phyloP scores from a whole-genome alignment of 2,329 filamentous ascomycete genomes.

The Diaporthe humulicola region DNA sequence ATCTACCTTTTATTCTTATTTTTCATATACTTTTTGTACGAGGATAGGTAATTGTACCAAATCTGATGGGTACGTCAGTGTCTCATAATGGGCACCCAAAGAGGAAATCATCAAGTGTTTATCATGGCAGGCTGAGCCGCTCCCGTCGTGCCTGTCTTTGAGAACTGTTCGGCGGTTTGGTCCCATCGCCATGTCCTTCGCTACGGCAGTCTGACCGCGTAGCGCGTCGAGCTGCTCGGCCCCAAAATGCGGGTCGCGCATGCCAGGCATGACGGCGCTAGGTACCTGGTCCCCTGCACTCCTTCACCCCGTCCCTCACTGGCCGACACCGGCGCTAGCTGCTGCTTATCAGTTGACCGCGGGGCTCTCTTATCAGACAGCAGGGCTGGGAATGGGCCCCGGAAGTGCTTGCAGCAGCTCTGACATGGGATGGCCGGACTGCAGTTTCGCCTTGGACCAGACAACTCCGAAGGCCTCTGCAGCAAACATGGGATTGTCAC shows the following conservation, averaged over 20 bases:
- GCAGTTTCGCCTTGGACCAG: not conserved
- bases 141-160: not conserved
- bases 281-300: not conserved
- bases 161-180: too few species aligned
- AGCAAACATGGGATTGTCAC: not conserved
- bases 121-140: not conserved
- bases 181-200: not conserved
- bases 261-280: conserved; percentile 4
- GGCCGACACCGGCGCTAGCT: conserved; percentile 22
- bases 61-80: conserved; percentile 1
- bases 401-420: conserved; percentile 35
- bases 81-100: conserved; percentile 13
- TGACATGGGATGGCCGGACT: conserved; percentile 9
- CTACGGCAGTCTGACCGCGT: conserved; percentile 13
- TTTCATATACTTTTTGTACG: conserved; percentile 1
- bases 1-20: not conserved
- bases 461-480: not conserved
- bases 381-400: not conserved
- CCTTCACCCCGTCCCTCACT: not conserved
- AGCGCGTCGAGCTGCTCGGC: conserved; percentile 7
- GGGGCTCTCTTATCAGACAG: conserved; percentile 35
- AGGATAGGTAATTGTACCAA: not conserved
- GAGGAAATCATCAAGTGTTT: not conserved
- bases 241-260: conserved; percentile 7
- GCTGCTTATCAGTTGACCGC: conserved; percentile 34